Evolutionary conservation across 2,329 filamentous ascomycete genomes (phyloP), one percentile per base, ranked within the genome.

Genomic region (Podosphaera xanthii): DNA sequence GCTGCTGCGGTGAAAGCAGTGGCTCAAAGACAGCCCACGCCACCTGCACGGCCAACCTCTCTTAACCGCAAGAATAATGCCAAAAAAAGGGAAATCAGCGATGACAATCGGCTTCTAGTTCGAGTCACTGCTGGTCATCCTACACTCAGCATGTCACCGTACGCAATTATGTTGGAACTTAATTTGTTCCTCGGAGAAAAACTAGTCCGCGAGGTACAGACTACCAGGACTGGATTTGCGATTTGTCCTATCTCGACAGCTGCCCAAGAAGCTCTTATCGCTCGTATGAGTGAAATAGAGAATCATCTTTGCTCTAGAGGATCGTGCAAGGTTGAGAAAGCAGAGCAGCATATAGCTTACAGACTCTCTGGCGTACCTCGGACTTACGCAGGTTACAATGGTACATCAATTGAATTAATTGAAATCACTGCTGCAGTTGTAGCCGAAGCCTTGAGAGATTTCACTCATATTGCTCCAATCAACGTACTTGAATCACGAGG

Each of bases 281-380:
- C 53, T 33, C 53, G 53, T n/a, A 55, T 55, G 53, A 14, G 5
- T 40, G 53, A 55, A 14, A 55, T 55, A n/a, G 53, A 55, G 36
- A 33, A 33, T 34, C 36, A 14, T 34, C 31, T 55, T 14, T 55
- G 31, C 34, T 33, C 31, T 9, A 14, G 36, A 55, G 53, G 53
- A 38, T 12, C 34, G 36, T 55, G 33, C 36, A 55, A 55, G 31
- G 53, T 55, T 14, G 53, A 55, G 36, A 55, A 40, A 2, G 31
- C 33, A 9, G 53, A 40, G 14, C 53, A 55, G 35, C 5, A 55
- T 34, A 3, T 33, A 55, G 53, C 53, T 38, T 55, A 33, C 31
- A 38, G 31, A 34, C 53, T 55, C 30, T 55, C 53, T 55, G 53
- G 53, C 14, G 36, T 55, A 40, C 53, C 53, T 55, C 53, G 53